A percentile compares a stretch with the other conserved stretches of the same genome.
phyloP scores from a whole-genome alignment of 805 yeast genomes.

The Wickerhamiella shivajii region DNA sequence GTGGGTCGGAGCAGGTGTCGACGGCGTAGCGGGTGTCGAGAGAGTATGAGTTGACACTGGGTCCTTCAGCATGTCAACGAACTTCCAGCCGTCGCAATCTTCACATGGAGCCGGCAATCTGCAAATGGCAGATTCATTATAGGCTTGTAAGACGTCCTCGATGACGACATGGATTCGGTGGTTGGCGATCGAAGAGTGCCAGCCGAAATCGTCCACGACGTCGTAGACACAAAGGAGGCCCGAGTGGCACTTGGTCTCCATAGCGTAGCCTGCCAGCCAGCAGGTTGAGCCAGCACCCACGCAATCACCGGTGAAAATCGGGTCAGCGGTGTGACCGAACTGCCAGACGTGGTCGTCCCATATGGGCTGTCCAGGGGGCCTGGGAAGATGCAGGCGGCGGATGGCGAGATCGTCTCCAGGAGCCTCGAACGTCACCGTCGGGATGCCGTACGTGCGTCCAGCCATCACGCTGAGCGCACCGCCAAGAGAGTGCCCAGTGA shows the following conservation, averaged over 20 bases:
- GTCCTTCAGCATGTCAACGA: constrained; percentile 26
- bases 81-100: constrained; percentile 86
- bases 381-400: constrained; percentile 71
- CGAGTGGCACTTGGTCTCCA: constrained; percentile 92
- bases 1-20: no score
- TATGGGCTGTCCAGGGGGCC: constrained; percentile 77
- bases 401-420: constrained; percentile 86
- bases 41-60: constrained; percentile 11
- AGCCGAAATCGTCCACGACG: constrained; percentile 74
- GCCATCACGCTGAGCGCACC: constrained; percentile 70
- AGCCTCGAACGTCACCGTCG: constrained; percentile 81
- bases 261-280: constrained; percentile 85
- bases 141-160: constrained; percentile 55
- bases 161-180: constrained; percentile 87
- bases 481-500: constrained; percentile 90
- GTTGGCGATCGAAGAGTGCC: constrained; percentile 77
- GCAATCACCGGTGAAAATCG: constrained; percentile 91
- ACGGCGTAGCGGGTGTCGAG: constrained; percentile 14
- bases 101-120: constrained; percentile 55
- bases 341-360: constrained; percentile 83
- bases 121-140: constrained; percentile 69
- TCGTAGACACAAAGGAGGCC: constrained; percentile 83
- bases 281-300: constrained; percentile 86
- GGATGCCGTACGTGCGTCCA: constrained; percentile 82
- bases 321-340: constrained; percentile 93